Evolutionary conservation across 2,329 filamentous ascomycete genomes (phyloP), one percentile per base, ranked within the genome.

Genomic region (Boeremia exigua): DNA sequence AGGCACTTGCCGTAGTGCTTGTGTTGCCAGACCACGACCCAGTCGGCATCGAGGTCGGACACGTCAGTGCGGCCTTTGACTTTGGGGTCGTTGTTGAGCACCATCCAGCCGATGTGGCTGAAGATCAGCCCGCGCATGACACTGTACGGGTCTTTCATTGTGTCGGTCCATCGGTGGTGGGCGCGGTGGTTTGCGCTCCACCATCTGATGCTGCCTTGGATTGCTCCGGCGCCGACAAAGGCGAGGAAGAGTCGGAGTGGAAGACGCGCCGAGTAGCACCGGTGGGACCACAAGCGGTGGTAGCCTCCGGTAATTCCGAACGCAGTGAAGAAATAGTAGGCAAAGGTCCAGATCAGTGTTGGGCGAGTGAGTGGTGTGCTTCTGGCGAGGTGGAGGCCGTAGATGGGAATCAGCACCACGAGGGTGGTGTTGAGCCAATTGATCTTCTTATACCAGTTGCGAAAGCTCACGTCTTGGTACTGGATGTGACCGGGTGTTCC

Each of bases 351-450:
- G 69, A 91, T 73, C 56, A 86, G 83, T 3, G 91, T 95, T 77
- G 91, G 86, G 58, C 81, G 76, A 39, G 85, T 83, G 39, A 94
- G 79, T 45, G 91, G 90, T 37, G 91, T 88, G 86, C 88, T 96
- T 77, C 89, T 87, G 52, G 92, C 82, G 50, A 87, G 84, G 66
- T 93, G 78, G 71, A 90, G 84, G 57, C 92, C 92, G 52, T 84
- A 81, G 33, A 91, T 57, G 37, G 92, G 92, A 34, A 96, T 82
- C 55, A 88, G 80, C 63, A 96, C 76, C 72, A 96, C 93, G 75
- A 96, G 85, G 58, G 81, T 85, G 53, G 90, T 87, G 77, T 95
- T 96, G 63, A 96, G 83, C 92, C 92, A 96, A 83, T 96, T 92
- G 80, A 96, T 84, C 73, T 96, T 92, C 78, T 92, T 88, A 79